Base-by-base conservation (phyloP, 2,329 filamentous ascomycete genomes). In the Aspergillus intermedius region DNA sequence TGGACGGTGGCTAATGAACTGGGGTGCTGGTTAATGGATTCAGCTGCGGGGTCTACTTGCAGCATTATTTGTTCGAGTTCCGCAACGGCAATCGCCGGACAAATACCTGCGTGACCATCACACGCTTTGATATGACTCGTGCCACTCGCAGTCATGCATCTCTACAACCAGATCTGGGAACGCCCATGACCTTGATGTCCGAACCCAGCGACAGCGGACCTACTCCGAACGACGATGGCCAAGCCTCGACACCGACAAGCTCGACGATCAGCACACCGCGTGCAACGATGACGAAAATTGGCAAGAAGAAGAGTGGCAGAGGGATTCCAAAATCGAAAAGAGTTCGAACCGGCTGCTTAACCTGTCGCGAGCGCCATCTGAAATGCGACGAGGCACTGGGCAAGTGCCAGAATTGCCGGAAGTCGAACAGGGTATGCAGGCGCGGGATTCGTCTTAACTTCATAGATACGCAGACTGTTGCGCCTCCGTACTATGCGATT, bases 401-500 rank as follows among this genome's bases (percentile, higher is more conserved):
- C 8, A 72, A 74, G 48, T 84, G 81, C 62, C 76, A 86, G 60
- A 96, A 96, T 62, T 96, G 91, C 70, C 81, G 82, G 50, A 96
- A 95, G 71, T 93, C 91, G 46, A 91, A 83, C 61, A 78, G 91
- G 45, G 76, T 84, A 49, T 97, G 91, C 74, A 90, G 91, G 65
- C 82, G 90, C 58, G 91, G 91, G 15, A 77, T 96, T 45, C 81
- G 88, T 34, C 75, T 97, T 37, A 96, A 95, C 70, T 97, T 95
- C 61, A 90, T 95, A 57, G 90, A 95, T 63, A 86, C 85, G 3
- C 84, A 85, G 53, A 83, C 86, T 49, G 82, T 87, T 60, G 73
- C 76, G 44, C 88, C 85, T 46, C 84, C 82, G 9, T 78, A 79
- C 54, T 58, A 66, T 44, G 72, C 86, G 21, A 75, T 78, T 4